These are phyloP conservation scores for Oropetium thomaeum DNA, from an alignment of 176 grass and related monocot genomes.

Conservation along the genomic window DNA sequence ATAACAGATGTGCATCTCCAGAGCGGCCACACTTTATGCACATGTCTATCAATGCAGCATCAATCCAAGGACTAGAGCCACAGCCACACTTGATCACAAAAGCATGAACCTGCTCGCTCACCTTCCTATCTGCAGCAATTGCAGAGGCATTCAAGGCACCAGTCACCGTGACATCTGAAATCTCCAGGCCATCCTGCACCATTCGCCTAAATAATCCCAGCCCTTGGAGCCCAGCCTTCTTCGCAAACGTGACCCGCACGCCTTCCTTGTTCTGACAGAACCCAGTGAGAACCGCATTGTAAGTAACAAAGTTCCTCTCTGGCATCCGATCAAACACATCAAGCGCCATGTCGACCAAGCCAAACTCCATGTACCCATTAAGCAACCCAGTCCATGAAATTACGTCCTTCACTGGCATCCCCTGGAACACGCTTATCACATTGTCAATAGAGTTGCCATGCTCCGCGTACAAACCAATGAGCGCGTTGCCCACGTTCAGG, in stretches of 20 bases:
- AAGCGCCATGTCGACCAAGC: slow-evolving; percentile 50
- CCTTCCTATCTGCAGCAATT: slow-evolving; percentile 54
- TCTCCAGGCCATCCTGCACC: slow-evolving; percentile 48
- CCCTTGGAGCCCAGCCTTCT: slow-evolving; percentile 38
- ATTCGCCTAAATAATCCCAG: slow-evolving; percentile 48
- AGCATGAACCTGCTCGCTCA: slow-evolving; percentile 61
- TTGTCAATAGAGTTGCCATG: slow-evolving; percentile 34
- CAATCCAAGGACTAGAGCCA: slow-evolving; percentile 53
- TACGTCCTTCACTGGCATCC: slow-evolving; percentile 59
- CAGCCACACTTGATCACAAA: slow-evolving; percentile 59
- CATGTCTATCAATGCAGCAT: slow-evolving; percentile 67
- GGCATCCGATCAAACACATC: slow-evolving; percentile 68
- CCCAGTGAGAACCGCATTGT: slow-evolving; percentile 63
- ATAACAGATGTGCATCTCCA: slow-evolving; percentile 51
- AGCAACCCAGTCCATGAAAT: slow-evolving; percentile 67
- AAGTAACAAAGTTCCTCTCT: slow-evolving; percentile 52
- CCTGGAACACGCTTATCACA: slow-evolving; percentile 43
- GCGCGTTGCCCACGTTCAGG: slow-evolving; percentile 58
- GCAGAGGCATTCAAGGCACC: slow-evolving; percentile 63
- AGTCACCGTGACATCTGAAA: slow-evolving; percentile 56
- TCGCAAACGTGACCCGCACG: slow-evolving; percentile 35
- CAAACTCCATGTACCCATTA: slow-evolving; percentile 67
- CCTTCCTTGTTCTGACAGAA: slow-evolving; percentile 67
- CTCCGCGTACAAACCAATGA: slow-evolving; percentile 54
- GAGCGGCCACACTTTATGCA: slow-evolving; percentile 51